Evolutionary conservation across 1,139 yeast genomes (phyloP).

Genomic region (Citeromyces hawaiiensis): DNA sequence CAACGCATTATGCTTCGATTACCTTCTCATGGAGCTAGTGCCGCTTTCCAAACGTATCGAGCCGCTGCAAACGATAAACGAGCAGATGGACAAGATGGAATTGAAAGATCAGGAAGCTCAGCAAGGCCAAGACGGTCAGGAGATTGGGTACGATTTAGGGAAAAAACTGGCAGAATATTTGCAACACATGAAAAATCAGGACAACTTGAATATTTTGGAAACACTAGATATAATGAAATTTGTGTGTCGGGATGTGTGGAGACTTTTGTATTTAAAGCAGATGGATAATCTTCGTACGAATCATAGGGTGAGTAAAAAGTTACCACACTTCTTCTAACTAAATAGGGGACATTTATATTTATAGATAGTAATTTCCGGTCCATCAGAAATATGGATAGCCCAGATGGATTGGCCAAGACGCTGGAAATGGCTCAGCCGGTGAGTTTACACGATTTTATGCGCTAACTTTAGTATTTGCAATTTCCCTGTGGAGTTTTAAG

Average conservation of each 20-base stretch:
- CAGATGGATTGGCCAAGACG: conserved; percentile 33
- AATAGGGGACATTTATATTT: conserved; percentile 54
- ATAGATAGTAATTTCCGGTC: conserved; percentile 53
- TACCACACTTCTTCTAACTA: conserved; percentile 3
- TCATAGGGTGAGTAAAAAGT: conserved; percentile 42
- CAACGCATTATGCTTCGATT: too few species aligned
- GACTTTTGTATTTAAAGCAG: conserved; percentile 63
- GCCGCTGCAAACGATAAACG: too few species aligned
- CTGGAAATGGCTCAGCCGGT: conserved; percentile 28
- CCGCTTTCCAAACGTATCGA: too few species aligned
- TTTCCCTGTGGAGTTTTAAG: conserved; percentile 77
- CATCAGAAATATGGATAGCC: conserved; percentile 41
- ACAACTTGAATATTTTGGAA: conserved; percentile 34
- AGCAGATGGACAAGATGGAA: too few species aligned
- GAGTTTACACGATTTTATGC: conserved; percentile 3
- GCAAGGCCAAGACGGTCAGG: too few species aligned
- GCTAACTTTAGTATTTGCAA: conserved; percentile 34
- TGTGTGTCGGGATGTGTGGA: conserved; percentile 89
- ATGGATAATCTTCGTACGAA: conserved; percentile 88
- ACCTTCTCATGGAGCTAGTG: too few species aligned
- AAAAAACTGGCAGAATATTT: conserved; percentile 58
- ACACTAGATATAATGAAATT: conserved; percentile 79
- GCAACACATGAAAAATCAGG: conserved; percentile 37
- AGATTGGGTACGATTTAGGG: conserved; percentile 67
- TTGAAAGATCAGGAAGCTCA: too few species aligned